Percentiles rank a stretch among this genome's conserved stretches.
Conservation (phyloP, 805 yeast species). For the Saccharomycopsis oosterbeekiorum region DNA sequence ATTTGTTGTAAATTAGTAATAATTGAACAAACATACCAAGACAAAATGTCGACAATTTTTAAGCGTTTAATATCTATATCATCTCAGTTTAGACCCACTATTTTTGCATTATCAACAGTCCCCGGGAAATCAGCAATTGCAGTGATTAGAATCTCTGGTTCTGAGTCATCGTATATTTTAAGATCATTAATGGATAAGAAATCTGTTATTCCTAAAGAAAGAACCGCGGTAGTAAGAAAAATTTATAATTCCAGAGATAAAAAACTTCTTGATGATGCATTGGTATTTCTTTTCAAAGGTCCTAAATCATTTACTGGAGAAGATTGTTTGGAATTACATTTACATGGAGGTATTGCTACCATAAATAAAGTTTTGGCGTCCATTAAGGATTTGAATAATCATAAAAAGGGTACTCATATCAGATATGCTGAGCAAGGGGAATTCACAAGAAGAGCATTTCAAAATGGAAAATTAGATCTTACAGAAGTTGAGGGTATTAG, state of each 20-base stretch:
- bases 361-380: conserved; percentile 57
- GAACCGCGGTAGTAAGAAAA: conserved; percentile 50
- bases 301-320: conserved; percentile 91
- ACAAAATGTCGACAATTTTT: neutral
- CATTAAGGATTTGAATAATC: conserved; percentile 41
- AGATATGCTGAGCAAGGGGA: conserved; percentile 92
- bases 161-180: conserved; percentile 40
- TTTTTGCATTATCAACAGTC: conserved; percentile 84
- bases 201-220: conserved; percentile 32
- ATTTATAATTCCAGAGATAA: conserved; percentile 32
- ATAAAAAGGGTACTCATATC: conserved; percentile 30
- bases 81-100: conserved; percentile 38
- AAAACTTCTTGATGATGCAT: conserved; percentile 62
- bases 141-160: conserved; percentile 74
- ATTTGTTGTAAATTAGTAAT: neutral
- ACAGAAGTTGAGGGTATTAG: conserved; percentile 87
- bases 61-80: neutral
- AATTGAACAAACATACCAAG: neutral
- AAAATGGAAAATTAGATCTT: conserved; percentile 73
- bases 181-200: conserved; percentile 34
- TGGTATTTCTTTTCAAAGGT: conserved; percentile 54
- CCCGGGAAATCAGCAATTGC: conserved; percentile 79
- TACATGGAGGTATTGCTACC: conserved; percentile 91
- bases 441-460: conserved; percentile 78
- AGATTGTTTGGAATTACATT: conserved; percentile 77